Conservation (phyloP, 192 early-diverging fungal species). For the Entophlyctis helioformis region DNA sequence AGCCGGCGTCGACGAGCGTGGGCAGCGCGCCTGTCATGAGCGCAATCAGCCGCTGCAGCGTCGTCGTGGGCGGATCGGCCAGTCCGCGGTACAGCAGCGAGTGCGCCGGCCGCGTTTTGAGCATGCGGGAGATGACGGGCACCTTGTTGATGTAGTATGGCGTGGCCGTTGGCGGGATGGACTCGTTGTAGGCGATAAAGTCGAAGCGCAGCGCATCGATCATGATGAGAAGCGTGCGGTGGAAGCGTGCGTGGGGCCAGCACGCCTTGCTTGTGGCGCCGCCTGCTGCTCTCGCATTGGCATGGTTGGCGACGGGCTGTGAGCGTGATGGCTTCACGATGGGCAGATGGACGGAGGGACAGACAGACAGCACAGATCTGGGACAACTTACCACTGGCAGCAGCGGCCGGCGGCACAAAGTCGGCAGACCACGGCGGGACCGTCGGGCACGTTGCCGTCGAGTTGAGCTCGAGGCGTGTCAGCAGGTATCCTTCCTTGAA, state of each 20-base stretch:
- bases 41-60: slow-evolving; percentile 48
- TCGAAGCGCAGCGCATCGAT: slow-evolving; percentile 46
- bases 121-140: slow-evolving; percentile 16
- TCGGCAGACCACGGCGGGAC: too few species aligned
- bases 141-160: slow-evolving; percentile 30
- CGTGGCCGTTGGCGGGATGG: not conserved
- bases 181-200: slow-evolving; percentile 22
- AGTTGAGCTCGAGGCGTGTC: slow-evolving; percentile 28
- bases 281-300: not conserved
- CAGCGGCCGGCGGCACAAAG: too few species aligned
- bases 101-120: slow-evolving; percentile 12
- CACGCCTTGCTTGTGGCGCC: slow-evolving; percentile 3
- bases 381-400: too few species aligned
- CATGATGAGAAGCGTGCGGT: slow-evolving; percentile 29
- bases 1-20: slow-evolving; percentile 46
- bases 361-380: not conserved
- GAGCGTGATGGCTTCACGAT: not conserved
- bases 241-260: slow-evolving; percentile 13
- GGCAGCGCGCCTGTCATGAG: slow-evolving; percentile 48
- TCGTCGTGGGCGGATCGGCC: slow-evolving; percentile 51
- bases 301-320: not conserved
- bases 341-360: not conserved
- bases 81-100: slow-evolving; percentile 27
- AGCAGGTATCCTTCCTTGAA: slow-evolving; percentile 21
- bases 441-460: too few species aligned